Conservation (phyloP, 164 flowering plant species). For the Warburgia ugandensis region DNA sequence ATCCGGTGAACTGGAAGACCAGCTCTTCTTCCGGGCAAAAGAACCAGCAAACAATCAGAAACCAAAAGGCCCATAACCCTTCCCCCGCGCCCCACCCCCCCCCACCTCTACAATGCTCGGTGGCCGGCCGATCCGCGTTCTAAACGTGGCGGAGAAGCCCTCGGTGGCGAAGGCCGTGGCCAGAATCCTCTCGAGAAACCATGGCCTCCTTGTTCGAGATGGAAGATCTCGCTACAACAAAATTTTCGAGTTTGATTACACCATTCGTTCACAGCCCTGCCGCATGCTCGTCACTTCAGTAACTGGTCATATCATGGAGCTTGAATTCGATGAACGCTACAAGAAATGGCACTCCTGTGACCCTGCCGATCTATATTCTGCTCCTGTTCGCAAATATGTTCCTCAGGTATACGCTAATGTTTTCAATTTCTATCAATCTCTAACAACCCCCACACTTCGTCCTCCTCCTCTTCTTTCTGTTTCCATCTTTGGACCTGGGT, state of each 20-base stretch:
- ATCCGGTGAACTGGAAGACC: too few relatives aligned
- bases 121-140: slow-evolving; percentile 20
- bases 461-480: neutral
- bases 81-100: too few relatives aligned
- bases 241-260: slow-evolving; percentile 79
- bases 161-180: slow-evolving; percentile 95
- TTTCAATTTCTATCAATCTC: neutral
- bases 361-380: slow-evolving; percentile 69
- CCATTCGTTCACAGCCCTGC: slow-evolving; percentile 46
- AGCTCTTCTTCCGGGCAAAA: too few relatives aligned
- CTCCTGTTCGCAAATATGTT: slow-evolving; percentile 63
- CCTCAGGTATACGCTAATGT: slow-evolving; percentile 54
- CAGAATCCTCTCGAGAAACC: slow-evolving; percentile 53
- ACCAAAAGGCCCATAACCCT: too few relatives aligned
- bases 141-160: slow-evolving; percentile 99
- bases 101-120: too few relatives aligned
- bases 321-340: slow-evolving; percentile 74
- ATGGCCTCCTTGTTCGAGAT: slow-evolving; percentile 39
- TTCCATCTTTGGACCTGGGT: too few relatives aligned
- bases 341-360: slow-evolving; percentile 90
- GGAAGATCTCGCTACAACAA: slow-evolving; percentile 83
- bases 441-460: neutral
- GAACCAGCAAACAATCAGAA: too few relatives aligned
- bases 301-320: slow-evolving; percentile 95
- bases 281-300: slow-evolving; percentile 88